phyloP scores from a whole-genome alignment of 1,284 basidiomycete genomes.

The Rhodotorula mucilaginosa region DNA sequence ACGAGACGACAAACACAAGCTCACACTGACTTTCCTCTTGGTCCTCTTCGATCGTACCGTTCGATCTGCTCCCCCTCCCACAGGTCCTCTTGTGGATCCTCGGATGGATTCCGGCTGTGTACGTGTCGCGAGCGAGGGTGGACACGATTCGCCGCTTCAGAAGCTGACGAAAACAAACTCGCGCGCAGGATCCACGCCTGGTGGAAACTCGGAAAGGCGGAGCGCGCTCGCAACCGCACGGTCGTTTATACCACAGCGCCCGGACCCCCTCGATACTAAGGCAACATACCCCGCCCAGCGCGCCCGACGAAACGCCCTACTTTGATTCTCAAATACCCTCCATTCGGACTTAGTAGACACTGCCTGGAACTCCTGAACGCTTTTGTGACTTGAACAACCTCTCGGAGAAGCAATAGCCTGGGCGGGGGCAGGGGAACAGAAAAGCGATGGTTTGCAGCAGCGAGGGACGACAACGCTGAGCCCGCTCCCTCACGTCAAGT shows the following conservation, averaged over 20 bases:
- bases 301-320: neutral
- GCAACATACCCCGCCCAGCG: neutral
- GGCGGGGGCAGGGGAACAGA: neutral
- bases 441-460: neutral
- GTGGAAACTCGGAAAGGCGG: neutral
- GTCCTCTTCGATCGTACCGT: no score
- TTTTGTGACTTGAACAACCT: no score
- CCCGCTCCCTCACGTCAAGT: slow-evolving; percentile 4
- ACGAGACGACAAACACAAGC: no score
- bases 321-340: neutral
- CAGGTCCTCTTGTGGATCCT: neutral
- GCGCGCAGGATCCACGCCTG: neutral
- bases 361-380: no score
- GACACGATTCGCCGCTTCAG: neutral
- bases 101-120: neutral
- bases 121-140: no score
- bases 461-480: neutral
- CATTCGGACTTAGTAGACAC: no score
- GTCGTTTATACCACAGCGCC: neutral
- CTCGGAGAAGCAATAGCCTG: neutral
- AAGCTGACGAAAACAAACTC: neutral
- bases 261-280: neutral
- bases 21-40: neutral
- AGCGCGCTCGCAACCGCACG: neutral
- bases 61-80: no score